Conservation (phyloP, 148 eudicot genomes). For the Amaranthus cruentus region DNA sequence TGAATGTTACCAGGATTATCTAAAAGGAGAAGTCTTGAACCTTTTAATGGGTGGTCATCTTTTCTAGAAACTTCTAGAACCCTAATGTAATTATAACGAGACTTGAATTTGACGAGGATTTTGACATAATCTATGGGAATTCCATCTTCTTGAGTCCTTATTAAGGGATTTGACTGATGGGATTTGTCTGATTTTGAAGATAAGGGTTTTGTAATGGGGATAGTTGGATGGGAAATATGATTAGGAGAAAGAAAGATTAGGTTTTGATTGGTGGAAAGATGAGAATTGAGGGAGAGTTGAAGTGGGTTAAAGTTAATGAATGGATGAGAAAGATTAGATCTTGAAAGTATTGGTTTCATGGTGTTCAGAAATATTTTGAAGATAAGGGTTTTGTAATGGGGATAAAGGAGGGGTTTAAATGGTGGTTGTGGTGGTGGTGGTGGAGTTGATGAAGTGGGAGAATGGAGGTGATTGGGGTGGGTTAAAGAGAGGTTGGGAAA, state of each 20-base stretch:
- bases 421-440: too few species aligned
- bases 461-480: too few species aligned
- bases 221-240: neutral
- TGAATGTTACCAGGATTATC: conserved; percentile 83
- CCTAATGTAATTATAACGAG: conserved; percentile 63
- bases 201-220: conserved; percentile 7
- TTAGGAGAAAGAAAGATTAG: conserved; percentile 3
- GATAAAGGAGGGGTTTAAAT: too few species aligned
- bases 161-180: conserved; percentile 20
- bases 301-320: conserved; percentile 1
- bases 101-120: conserved; percentile 62
- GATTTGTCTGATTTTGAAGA: conserved; percentile 24
- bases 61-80: conserved; percentile 64
- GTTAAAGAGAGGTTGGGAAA: too few species aligned
- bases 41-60: conserved; percentile 76
- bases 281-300: conserved; percentile 15
- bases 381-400: too few species aligned
- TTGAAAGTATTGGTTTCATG: conserved; percentile 23
- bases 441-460: too few species aligned
- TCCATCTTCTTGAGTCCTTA: conserved; percentile 43
- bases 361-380: neutral
- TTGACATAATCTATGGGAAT: conserved; percentile 59
- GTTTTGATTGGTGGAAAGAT: conserved; percentile 12
- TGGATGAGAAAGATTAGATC: conserved; percentile 4
- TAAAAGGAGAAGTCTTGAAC: conserved; percentile 70